Evolutionary conservation across 1,284 basidiomycete species (phyloP), one percentile per base, ranked within the genome.

Genomic region (Malassezia sympodialis): DNA sequence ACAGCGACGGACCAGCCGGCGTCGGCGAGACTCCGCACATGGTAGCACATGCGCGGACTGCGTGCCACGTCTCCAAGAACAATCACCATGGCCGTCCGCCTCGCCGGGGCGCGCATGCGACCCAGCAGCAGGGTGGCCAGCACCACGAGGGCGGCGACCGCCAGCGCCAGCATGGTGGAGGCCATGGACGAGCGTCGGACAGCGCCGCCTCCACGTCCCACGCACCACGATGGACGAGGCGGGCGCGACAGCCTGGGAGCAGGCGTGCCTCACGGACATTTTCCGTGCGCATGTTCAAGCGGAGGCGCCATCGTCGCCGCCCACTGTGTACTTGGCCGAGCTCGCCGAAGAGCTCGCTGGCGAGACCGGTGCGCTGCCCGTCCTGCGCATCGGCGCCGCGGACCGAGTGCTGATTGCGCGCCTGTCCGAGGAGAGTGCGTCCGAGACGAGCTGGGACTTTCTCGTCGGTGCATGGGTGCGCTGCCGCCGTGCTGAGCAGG

Each of bases 41-140:
- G 94, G 75, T 96, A 94, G 87, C 96, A 94, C 89, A 96, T 96
- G 34, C 94, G 81, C 8, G 94, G 94, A 72, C 87, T 90, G 45
- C 93, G 81, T 0, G 90, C 94, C 46, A 99, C 83, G 76, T 99
- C 94, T 7, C 94, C 94, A 8, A 99, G 80, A 1, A 99, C 94
- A 26, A 98, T 78, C 44, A 98, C 83, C 0, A 84, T 87, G 11
- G 89, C 87, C 12, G 34, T 34, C 17, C 49, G 32, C 28, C 21
- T 12, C 12, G 39, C 39, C 1, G 3, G 21, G 21, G 21, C 39
- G 39, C 39, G 24, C 39, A 15, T 6, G 21, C 39, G 14, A 10
- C 17, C 15, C 39, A 41, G 10, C 39, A 40, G 39, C 21, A 19
- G 21, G 24, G 21, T 40, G 39, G 19, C 39, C 19, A 21, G 21